These are phyloP conservation scores for Cercospora sp. DNA, from an alignment of 2,329 filamentous ascomycete species.

Conservation along the genomic window DNA sequence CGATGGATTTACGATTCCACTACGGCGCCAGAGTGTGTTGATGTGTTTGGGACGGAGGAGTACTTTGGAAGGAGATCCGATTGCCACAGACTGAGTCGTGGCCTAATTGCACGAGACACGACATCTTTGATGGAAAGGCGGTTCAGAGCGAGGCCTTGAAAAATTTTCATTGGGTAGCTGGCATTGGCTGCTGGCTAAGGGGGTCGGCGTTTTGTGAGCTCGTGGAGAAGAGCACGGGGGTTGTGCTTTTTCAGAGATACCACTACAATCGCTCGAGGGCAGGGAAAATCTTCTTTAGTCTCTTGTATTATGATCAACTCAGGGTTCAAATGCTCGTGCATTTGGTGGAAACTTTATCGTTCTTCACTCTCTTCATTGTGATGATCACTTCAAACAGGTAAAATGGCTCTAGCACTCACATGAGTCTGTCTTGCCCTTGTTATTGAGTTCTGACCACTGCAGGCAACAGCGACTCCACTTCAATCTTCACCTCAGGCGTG, in stretches of 20 bases:
- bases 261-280: slow-evolving; percentile 18
- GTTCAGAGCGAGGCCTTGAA: neutral
- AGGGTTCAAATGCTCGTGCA: neutral
- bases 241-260: slow-evolving; percentile 22
- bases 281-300: slow-evolving; percentile 13
- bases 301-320: slow-evolving; percentile 12
- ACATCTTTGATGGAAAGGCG: neutral
- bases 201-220: neutral
- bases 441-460: neutral
- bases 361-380: neutral
- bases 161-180: slow-evolving; percentile 6
- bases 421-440: neutral
- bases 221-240: neutral
- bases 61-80: neutral
- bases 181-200: neutral
- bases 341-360: neutral
- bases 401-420: neutral
- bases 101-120: slow-evolving; percentile 4
- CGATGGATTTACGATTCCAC: slow-evolving; percentile 9
- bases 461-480: neutral
- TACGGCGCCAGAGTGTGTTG: slow-evolving; percentile 6
- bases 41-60: neutral
- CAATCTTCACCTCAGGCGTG: neutral
- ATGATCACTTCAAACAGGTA: neutral
- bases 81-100: neutral